Evolutionary conservation across 2,329 filamentous ascomycete genomes (phyloP), one percentile per base, ranked within the genome.

Genomic region (Mariannaea elegans): DNA sequence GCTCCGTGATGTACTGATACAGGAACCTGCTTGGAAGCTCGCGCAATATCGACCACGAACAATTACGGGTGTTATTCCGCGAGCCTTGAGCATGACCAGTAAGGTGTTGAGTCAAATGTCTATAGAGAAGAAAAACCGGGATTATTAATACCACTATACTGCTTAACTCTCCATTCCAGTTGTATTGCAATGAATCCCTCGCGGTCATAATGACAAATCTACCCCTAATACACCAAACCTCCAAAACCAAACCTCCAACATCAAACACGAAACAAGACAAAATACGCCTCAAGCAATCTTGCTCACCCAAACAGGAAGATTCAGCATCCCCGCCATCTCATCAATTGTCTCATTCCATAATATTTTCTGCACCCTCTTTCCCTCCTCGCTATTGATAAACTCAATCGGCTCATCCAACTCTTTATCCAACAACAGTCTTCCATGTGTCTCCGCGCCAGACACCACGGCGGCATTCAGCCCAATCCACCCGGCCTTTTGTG

Each of bases 391-490:
- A 12, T 4, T 8, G 4, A 59, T 16, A 9, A 39, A 49, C 18
- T 18, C 42, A 4, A 16, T 12, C 10, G 19, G 19, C 21, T 59
- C 36, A 3, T 6, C 16, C 16, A 49, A 4, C 9, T 27, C 32
- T 18, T 55, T 64, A 23, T 68, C 65, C 4, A 19, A 52, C n/a
- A 68, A 9, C 52, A 58, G 38, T 24, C 36, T 27, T 0, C 67
- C 67, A 34, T 69, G 64, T 1, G 66, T 55, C 31, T 65, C 66
- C 0, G 50, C 9, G 0, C 62, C 67, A 2, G 34, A 57, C 0
- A 68, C 58, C 1, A 65, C 16, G 1, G 49, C 61, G 2, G 68
- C 68, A 34, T 71, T 58, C 1, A 69, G 3, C 3, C 48, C 65
- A 4, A 66, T 64, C 58, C 62, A 65, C 1, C 34, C 64, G 0